phyloP scores from a whole-genome alignment of 257 asterid genomes.

The Nicotiana paniculata region DNA sequence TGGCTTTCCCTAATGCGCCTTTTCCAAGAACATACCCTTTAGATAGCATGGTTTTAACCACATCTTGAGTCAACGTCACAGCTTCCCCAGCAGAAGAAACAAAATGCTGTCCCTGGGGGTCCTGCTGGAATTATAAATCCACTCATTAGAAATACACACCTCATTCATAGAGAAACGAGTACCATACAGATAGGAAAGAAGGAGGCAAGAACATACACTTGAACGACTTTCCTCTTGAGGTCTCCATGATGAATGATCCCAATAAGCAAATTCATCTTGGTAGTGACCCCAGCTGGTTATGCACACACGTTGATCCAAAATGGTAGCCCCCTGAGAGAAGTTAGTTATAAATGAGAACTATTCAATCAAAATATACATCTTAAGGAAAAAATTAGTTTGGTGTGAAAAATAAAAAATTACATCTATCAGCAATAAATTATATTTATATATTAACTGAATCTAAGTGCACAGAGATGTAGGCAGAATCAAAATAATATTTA shows the following conservation, averaged over 20 bases:
- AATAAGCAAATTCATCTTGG: slow-evolving; percentile 49
- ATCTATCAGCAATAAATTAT: background rate
- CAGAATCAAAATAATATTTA: background rate
- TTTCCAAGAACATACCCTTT: slow-evolving; percentile 79
- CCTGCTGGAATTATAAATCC: slow-evolving; percentile 20
- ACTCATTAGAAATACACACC: background rate
- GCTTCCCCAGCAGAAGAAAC: slow-evolving; percentile 91
- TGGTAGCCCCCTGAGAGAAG: slow-evolving; percentile 65
- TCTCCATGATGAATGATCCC: slow-evolving; percentile 70
- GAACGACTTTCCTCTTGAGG: slow-evolving; percentile 46
- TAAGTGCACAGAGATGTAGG: background rate
- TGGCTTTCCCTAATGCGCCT: slow-evolving; percentile 77
- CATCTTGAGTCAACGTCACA: slow-evolving; percentile 73
- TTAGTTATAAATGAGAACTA: background rate
- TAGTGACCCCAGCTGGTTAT: slow-evolving; percentile 81
- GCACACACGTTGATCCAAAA: slow-evolving; percentile 86
- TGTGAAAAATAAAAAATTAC: background rate
- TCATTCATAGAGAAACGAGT: background rate
- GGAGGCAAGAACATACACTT: slow-evolving; percentile 30
- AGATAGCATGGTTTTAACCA: slow-evolving; percentile 70
- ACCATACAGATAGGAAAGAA: background rate
- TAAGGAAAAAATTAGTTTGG: background rate
- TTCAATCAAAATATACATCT: background rate
- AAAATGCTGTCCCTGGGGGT: slow-evolving; percentile 23
- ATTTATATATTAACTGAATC: background rate